Evolutionary conservation across 2,329 filamentous ascomycete species (phyloP).

Genomic region (Penicillium sp.): DNA sequence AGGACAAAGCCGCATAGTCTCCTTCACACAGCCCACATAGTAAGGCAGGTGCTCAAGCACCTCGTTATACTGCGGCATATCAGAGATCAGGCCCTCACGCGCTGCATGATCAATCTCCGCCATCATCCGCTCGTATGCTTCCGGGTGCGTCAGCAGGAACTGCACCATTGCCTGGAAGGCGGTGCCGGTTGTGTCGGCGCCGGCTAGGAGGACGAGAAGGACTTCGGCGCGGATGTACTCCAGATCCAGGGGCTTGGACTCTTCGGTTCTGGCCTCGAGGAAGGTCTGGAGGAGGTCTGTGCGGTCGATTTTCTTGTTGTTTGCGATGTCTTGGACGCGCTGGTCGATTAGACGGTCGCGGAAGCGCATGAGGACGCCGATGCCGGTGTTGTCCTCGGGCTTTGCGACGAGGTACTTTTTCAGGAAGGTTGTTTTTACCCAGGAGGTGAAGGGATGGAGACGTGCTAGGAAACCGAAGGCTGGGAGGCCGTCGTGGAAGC

Average conservation of each 20-base stretch:
- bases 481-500: conserved; percentile 52
- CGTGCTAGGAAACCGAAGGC: conserved; percentile 52
- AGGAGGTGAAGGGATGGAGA: conserved; percentile 53
- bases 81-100: conserved; percentile 29
- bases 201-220: conserved; percentile 51
- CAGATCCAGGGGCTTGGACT: conserved; percentile 47
- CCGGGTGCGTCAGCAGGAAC: conserved; percentile 40
- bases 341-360: conserved; percentile 52
- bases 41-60: conserved; percentile 45
- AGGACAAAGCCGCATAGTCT: conserved; percentile 51
- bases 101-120: conserved; percentile 45
- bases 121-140: conserved; percentile 48
- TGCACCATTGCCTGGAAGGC: conserved; percentile 49
- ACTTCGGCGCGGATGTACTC: conserved; percentile 55
- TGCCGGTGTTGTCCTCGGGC: conserved; percentile 53
- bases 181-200: conserved; percentile 53
- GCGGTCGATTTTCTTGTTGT: conserved; percentile 44
- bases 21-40: conserved; percentile 51
- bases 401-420: conserved; percentile 53
- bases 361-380: conserved; percentile 57
- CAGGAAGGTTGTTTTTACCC: conserved; percentile 53
- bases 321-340: conserved; percentile 47
- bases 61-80: conserved; percentile 44
- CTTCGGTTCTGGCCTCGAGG: conserved; percentile 44
- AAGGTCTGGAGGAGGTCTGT: conserved; percentile 55